Evolutionary conservation across 257 asterid genomes (phyloP).

Genomic region (Penstemon newberryi): DNA sequence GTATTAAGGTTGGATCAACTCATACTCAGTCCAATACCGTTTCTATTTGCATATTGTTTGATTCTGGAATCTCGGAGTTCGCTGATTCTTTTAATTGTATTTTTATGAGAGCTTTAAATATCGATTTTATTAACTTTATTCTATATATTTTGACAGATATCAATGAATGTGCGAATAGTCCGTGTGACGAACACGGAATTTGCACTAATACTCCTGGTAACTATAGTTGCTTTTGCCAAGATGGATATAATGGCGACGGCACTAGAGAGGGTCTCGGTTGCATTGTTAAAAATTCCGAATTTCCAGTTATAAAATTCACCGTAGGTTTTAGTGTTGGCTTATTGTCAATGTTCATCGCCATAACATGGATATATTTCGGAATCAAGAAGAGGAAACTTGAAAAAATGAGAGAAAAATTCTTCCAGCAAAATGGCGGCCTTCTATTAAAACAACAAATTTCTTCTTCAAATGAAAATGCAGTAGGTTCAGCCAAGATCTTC

Average conservation of each 20-base stretch:
- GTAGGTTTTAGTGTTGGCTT: constrained; percentile 33
- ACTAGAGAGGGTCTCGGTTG: constrained; percentile 30
- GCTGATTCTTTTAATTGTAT: too few species aligned
- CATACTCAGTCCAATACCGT: neutral
- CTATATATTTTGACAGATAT: constrained; percentile 25
- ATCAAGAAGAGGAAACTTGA: constrained; percentile 25
- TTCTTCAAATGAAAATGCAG: neutral
- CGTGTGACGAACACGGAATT: constrained; percentile 31
- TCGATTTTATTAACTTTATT: too few species aligned
- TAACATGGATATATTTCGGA: constrained; percentile 23
- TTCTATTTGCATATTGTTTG: neutral
- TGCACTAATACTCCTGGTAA: constrained; percentile 41
- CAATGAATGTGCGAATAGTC: constrained; percentile 41
- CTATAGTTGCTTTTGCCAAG: constrained; percentile 29
- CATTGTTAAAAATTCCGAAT: constrained; percentile 20
- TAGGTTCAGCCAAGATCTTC: constrained; percentile 16
- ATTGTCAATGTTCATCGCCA: constrained; percentile 14
- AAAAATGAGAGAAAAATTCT: constrained; percentile 24
- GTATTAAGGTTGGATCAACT: too few species aligned
- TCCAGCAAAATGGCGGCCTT: constrained; percentile 30
- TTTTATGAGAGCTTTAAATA: too few species aligned
- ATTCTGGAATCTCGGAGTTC: too few species aligned
- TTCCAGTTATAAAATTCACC: constrained; percentile 14
- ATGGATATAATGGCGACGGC: constrained; percentile 39
- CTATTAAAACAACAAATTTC: constrained; percentile 22